Base-by-base conservation (phyloP, 345 rosid species). In the Euphorbia pulcherrima region DNA sequence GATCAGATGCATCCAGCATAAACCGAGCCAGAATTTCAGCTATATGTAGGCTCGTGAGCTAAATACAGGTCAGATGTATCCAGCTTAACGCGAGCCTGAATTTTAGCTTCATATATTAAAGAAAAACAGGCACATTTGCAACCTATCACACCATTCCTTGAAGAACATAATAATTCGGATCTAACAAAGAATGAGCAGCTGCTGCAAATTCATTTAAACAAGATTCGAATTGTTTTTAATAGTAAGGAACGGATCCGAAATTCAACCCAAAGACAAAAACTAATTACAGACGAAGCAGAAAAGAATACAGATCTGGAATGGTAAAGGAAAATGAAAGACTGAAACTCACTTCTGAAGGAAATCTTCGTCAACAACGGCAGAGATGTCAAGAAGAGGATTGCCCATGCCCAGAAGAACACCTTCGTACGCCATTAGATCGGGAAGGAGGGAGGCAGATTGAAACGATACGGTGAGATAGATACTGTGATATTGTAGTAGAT, bases 371-470 rank as follows among this genome's bases (percentile, higher is more conserved):
- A 95, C 99, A 54, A 88, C 94, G 48, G 99, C 86, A 1, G 96
- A 88, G 78, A 92, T 85, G 89, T 95, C 99, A 61, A 95, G 90
- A 52, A 95, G 98, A n/a, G 98, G 99, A 65, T 92, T 95, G 16
- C 99, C 98, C 96, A 95, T 92, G 3, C 99, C 98, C 71, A 95
- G 14, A 3, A 94, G 76, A 68, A 89, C 72, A 18, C 92, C 83
- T 46, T 87, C 86, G 82, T 11, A 68, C 26, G 86, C 88, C 95
- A 90, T 92, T 70, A 27, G 55, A 54, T 17, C n/a, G 17, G 17
- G 9, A 24, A 28, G 18, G 35, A 27, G 18, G 30, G 11, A 9
- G 1, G 10, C 10, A 39, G 44, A 39, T 33, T 3, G 37, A 33
- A 33, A 7, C 4, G 37, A 7, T 33, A 33, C 3, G 37, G 37